Evolutionary conservation across 2,329 filamentous ascomycete genomes (phyloP).

Genomic region (Fusarium humuli): DNA sequence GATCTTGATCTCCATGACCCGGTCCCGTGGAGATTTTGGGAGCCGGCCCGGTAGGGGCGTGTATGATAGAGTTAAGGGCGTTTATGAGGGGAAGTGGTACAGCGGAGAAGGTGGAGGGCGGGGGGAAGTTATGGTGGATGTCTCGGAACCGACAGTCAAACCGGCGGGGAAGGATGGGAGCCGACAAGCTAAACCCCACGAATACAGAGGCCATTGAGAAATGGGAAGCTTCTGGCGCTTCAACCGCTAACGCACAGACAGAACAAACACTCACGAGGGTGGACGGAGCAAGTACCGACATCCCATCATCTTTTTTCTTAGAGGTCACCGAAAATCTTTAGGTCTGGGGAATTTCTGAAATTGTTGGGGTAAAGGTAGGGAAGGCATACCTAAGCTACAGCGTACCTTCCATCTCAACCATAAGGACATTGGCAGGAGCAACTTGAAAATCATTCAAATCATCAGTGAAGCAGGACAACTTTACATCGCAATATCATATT

Average conservation of each 20-base stretch:
- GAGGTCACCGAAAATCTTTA: constrained; percentile 15
- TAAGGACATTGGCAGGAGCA: background rate
- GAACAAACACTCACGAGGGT: background rate
- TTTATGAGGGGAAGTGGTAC: constrained; percentile 17
- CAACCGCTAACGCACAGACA: constrained; percentile 15
- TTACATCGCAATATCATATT: background rate
- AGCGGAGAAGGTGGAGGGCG: background rate
- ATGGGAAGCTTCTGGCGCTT: constrained; percentile 33
- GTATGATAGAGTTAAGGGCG: constrained; percentile 25
- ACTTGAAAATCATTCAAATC: background rate
- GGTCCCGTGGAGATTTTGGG: constrained; percentile 27
- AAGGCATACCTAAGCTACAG: background rate
- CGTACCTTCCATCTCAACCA: background rate
- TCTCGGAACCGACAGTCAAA: constrained; percentile 27
- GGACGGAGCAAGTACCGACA: constrained; percentile 4
- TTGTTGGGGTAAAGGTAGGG: constrained; percentile 20
- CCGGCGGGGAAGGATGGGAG: constrained; percentile 23
- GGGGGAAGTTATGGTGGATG: background rate
- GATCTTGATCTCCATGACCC: constrained; percentile 19
- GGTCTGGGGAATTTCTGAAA: constrained; percentile 20
- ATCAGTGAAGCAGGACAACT: background rate
- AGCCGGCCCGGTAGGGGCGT: constrained; percentile 38
- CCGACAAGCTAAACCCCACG: constrained; percentile 22
- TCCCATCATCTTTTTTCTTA: background rate
- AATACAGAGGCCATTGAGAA: constrained; percentile 14